Evolutionary conservation across 2,329 filamentous ascomycete species (phyloP).

Genomic region (Davidsoniella neocaledoniae): DNA sequence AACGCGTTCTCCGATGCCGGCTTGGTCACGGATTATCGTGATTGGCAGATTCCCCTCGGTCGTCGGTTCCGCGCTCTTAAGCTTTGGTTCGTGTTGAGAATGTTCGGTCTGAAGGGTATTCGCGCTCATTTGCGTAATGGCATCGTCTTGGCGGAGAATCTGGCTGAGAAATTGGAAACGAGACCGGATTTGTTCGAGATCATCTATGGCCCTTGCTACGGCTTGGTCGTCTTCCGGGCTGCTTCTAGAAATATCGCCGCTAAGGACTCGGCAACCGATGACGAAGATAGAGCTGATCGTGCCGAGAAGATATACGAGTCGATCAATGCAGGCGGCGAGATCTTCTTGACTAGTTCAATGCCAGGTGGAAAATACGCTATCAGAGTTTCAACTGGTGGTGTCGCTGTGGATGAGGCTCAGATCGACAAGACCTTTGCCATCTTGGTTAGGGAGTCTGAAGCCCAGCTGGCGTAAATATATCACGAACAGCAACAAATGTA

Average conservation of each 20-base stretch:
- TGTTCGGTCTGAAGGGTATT: conserved; percentile 63
- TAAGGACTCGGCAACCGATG: conserved; percentile 14
- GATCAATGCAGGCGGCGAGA: conserved; percentile 56
- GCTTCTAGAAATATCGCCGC: conserved; percentile 21
- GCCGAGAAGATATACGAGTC: conserved; percentile 62
- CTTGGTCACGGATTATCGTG: conserved; percentile 82
- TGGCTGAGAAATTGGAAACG: conserved; percentile 41
- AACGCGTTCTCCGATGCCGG: conserved; percentile 69
- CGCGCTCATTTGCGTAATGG: conserved; percentile 55
- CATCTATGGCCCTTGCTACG: conserved; percentile 58
- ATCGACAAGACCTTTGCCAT: conserved; percentile 58
- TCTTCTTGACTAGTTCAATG: conserved; percentile 67
- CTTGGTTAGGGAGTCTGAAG: conserved; percentile 24
- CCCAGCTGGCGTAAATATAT: not conserved
- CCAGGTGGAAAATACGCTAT: conserved; percentile 63
- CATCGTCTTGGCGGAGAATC: conserved; percentile 51
- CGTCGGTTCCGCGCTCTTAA: conserved; percentile 78
- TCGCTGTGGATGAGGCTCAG: conserved; percentile 53
- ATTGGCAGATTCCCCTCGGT: conserved; percentile 93
- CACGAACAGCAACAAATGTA: not conserved
- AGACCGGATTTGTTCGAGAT: conserved; percentile 59
- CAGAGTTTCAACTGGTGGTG: conserved; percentile 58
- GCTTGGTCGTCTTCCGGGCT: conserved; percentile 59
- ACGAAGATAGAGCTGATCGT: conserved; percentile 43
- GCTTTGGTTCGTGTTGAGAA: conserved; percentile 85